Conservation (phyloP, 768 basidiomycete species). For the Mycena albidolilacea region DNA sequence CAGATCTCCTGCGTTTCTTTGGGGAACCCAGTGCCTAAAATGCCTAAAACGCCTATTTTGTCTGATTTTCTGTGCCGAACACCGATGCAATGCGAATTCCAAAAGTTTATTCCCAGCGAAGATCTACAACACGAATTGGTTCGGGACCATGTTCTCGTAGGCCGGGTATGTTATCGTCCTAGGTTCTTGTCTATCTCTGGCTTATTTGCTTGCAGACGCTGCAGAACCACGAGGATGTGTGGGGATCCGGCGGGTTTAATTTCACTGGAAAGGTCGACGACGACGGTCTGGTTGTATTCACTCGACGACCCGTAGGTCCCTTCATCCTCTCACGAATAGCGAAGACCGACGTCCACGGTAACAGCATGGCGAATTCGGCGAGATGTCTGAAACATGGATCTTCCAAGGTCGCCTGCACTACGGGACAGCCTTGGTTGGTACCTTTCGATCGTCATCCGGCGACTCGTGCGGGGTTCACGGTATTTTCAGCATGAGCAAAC, state of each 20-base stretch:
- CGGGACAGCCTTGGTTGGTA: conserved; percentile 66
- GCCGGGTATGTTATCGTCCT: conserved; percentile 55
- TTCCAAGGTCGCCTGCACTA: conserved; percentile 71
- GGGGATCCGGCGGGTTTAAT: conserved; percentile 69
- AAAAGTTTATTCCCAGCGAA: conserved; percentile 37
- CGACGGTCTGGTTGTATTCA: conserved; percentile 73
- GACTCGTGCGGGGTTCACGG: conserved; percentile 59
- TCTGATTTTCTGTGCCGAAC: conserved; percentile 58
- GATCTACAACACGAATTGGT: conserved; percentile 27
- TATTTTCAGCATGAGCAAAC: conserved; percentile 71
- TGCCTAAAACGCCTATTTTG: conserved; percentile 22
- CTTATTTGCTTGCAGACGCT: conserved; percentile 59
- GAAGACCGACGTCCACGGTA: conserved; percentile 41
- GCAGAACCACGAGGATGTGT: conserved; percentile 68
- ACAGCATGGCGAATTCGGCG: conserved; percentile 55
- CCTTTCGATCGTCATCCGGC: conserved; percentile 58
- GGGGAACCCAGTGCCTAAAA: conserved; percentile 27
- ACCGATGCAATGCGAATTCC: conserved; percentile 66
- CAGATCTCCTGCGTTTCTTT: conserved; percentile 35
- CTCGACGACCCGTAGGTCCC: conserved; percentile 70
- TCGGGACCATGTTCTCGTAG: conserved; percentile 53
- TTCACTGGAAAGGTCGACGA: conserved; percentile 71
- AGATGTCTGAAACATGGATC: conserved; percentile 65
- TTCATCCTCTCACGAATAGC: conserved; percentile 25
- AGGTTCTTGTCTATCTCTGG: conserved; percentile 28